These are phyloP conservation scores for Pichia occidentalis DNA, from an alignment of 805 yeast species.

Conservation along the genomic window DNA sequence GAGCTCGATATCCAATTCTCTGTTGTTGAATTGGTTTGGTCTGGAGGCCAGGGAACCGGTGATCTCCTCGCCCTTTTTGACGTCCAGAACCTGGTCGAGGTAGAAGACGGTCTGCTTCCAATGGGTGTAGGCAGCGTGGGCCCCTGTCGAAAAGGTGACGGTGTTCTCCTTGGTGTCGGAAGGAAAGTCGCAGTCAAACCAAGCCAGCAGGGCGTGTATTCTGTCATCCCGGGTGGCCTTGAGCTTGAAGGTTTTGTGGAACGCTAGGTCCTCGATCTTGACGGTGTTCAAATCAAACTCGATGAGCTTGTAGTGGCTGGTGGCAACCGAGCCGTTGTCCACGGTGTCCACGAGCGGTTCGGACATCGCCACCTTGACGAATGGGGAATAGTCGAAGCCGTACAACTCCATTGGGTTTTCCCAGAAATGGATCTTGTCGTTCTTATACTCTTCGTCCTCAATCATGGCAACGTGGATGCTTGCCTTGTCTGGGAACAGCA, in stretches of 20 bases:
- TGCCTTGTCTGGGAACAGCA: constrained; percentile 92
- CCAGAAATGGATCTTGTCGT: constrained; percentile 91
- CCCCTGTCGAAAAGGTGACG: constrained; percentile 86
- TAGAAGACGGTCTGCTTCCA: constrained; percentile 99
- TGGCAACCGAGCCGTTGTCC: constrained; percentile 61
- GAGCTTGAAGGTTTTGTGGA: constrained; percentile 60
- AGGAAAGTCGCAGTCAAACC: constrained; percentile 95
- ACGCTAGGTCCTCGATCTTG: constrained; percentile 72
- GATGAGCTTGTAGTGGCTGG: constrained; percentile 64
- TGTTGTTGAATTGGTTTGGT: constrained; percentile 74
- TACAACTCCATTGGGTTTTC: constrained; percentile 65
- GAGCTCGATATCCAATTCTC: constrained; percentile 83
- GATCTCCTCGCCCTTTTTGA: constrained; percentile 69
- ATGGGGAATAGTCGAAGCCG: constrained; percentile 93
- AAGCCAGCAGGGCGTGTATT: constrained; percentile 83
- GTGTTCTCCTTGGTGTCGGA: constrained; percentile 40
- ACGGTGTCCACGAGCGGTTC: constrained; percentile 98
- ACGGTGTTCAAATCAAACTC: constrained; percentile 90
- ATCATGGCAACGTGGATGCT: constrained; percentile 84
- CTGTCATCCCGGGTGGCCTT: constrained; percentile 72
- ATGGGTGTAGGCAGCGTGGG: constrained; percentile 89
- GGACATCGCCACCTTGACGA: constrained; percentile 74
- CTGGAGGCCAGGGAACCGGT: constrained; percentile 65
- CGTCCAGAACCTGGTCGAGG: constrained; percentile 64
- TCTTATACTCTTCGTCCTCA: constrained; percentile 88